These are phyloP conservation scores for Saksenaea oblongispora DNA, from an alignment of 371 early-diverging fungal genomes.

Conservation along the genomic window DNA sequence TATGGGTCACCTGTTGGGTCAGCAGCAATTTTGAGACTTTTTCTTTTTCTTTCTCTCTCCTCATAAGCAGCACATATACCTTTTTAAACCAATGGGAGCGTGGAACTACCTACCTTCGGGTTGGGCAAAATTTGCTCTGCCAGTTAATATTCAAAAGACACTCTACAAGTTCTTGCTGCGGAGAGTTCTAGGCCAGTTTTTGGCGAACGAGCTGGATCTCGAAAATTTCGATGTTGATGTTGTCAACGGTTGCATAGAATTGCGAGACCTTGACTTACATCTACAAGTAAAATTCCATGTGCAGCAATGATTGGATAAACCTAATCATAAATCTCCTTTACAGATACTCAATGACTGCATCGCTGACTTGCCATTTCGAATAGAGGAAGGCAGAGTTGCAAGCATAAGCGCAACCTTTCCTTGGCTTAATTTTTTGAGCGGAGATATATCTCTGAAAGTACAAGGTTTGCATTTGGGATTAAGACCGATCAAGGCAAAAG, in stretches of 20 bases:
- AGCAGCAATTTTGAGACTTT: too few species aligned
- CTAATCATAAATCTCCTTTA: not conserved
- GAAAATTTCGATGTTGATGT: constrained; percentile 88
- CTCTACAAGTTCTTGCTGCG: constrained; percentile 84
- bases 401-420: constrained; percentile 78
- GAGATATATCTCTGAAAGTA: constrained; percentile 76
- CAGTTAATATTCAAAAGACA: constrained; percentile 79
- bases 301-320: not conserved
- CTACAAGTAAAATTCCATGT: constrained; percentile 57
- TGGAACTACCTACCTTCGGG: constrained; percentile 48
- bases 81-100: constrained; percentile 35
- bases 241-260: constrained; percentile 76
- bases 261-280: constrained; percentile 80
- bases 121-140: constrained; percentile 56
- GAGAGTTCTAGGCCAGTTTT: constrained; percentile 83
- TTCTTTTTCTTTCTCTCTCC: constrained; percentile 3
- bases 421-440: constrained; percentile 82
- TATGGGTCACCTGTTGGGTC: too few species aligned
- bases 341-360: constrained; percentile 75
- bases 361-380: constrained; percentile 66
- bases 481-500: constrained; percentile 47
- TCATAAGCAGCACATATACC: constrained; percentile 6
- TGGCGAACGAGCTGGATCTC: constrained; percentile 76
- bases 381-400: constrained; percentile 70
- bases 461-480: constrained; percentile 69